Base-by-base conservation (phyloP, 768 basidiomycete species). In the Suillus sp. region DNA sequence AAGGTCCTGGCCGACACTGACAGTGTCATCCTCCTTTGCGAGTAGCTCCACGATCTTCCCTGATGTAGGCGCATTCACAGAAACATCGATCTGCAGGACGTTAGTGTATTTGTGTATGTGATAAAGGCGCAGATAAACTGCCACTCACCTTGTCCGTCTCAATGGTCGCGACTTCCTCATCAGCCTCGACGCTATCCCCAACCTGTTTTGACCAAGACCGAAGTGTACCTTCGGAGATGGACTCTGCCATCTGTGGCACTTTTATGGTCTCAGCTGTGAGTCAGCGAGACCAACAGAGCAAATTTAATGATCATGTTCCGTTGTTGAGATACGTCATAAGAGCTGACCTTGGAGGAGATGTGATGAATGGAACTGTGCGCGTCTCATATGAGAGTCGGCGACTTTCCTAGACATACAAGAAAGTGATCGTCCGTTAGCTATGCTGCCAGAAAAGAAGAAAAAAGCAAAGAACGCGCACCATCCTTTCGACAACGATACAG, bases 221-320 rank as follows among this genome's bases (percentile, higher is more conserved):
- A 59, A 99, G 82, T 5, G 96, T 99, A 40, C 96, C 96, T 77
- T 99, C 96, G 42, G 93, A 93, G 78, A 99, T 98, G 65, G 96
- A 98, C 75, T 98, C 96, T 32, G 96, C 93, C 94, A 98, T 96
- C 77, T 95, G 92, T 20, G 95, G 95, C 43, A 98, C 95, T 80
- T 96, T 94, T 67, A 98, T 85, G 61, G 90, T 93, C 79, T 96
- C 91, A 62, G 88, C 90, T 91, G 65, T n/a, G 67, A 18, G 35
- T 59, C 62, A 61, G 27, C 32, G 53, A 55, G 57, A 59, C 30
- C 34, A 60, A 61, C 35, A 57, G 11, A 20, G 10, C 20, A 30
- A 4, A 9, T 51, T 32, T 58, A 51, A 63, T 37, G 22, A 58
- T 71, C 40, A 74, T 63, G 54, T 40, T 57, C 64, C 25, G 57